Percentiles rank a stretch among this genome's conserved stretches.
phyloP scores from a whole-genome alignment of 305 asterid genomes.

The Fraxinus xanthoxyloides region DNA sequence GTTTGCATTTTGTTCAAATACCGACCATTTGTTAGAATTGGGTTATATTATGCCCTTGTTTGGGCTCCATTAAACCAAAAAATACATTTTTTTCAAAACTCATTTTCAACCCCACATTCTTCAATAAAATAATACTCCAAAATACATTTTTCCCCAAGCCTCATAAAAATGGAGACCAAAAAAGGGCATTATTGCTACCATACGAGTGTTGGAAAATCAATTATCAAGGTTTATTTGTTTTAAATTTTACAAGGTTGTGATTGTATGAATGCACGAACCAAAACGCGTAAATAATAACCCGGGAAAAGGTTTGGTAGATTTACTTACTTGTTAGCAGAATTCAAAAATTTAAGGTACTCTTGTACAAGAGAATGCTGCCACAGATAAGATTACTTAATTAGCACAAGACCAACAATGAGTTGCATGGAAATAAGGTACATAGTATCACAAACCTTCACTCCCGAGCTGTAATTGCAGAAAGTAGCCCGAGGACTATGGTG shows the following conservation, averaged over 20 bases:
- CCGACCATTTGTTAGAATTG: neutral
- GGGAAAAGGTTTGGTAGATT: neutral
- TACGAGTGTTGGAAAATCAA: neutral
- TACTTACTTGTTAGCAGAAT: conserved; percentile 52
- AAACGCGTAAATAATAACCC: neutral
- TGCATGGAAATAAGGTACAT: neutral
- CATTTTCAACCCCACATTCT: too few relatives aligned
- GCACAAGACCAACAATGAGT: neutral
- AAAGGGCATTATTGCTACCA: neutral
- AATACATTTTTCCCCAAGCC: too few relatives aligned
- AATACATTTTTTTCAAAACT: too few relatives aligned
- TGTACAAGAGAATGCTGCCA: conserved; percentile 40
- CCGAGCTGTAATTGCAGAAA: conserved; percentile 52
- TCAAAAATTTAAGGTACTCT: conserved; percentile 41
- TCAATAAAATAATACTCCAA: too few relatives aligned
- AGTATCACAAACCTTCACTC: conserved; percentile 51
- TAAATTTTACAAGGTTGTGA: too few relatives aligned
- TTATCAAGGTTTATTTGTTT: too few relatives aligned
- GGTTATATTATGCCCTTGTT: too few relatives aligned
- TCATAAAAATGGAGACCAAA: too few relatives aligned
- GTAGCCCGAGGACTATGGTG: conserved; percentile 48
- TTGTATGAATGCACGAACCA: neutral
- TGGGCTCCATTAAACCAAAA: too few relatives aligned
- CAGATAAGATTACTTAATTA: neutral
- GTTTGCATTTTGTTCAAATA: neutral